Percentiles rank a stretch among this genome's conserved stretches.
Conservation (phyloP, 1,139 yeast species). For the Kodamaea sp. region DNA sequence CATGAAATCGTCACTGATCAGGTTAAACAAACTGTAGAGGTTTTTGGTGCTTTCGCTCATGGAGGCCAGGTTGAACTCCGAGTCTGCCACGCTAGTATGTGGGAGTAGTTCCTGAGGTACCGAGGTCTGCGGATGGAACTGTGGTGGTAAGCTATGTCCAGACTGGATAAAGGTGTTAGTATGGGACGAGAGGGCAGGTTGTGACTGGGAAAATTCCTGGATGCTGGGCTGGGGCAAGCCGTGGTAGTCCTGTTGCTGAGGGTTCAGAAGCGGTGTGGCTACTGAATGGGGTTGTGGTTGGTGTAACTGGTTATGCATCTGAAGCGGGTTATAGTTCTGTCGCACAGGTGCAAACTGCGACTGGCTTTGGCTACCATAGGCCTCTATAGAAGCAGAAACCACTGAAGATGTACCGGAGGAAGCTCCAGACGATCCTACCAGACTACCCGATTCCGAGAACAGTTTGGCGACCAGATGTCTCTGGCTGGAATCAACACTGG, state of each 20-base stretch:
- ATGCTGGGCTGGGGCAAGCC: neutral
- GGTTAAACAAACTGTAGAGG: conserved; percentile 30
- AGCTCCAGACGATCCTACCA: conserved; percentile 5
- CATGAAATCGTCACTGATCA: conserved; percentile 28
- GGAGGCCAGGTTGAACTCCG: conserved; percentile 7
- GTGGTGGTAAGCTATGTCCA: neutral
- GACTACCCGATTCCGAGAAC: too few relatives aligned
- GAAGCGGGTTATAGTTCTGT: neutral
- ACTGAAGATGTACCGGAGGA: conserved; percentile 8
- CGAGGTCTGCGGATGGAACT: neutral
- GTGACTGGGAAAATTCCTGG: neutral
- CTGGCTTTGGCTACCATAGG: neutral
- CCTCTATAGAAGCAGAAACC: conserved; percentile 1
- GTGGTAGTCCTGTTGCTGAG: neutral
- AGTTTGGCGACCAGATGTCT: too few relatives aligned
- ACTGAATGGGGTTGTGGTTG: neutral
- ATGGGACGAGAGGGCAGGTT: neutral
- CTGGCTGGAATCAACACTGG: neutral
- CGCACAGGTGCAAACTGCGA: neutral
- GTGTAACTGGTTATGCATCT: neutral
- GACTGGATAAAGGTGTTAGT: neutral
- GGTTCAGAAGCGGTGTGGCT: too few relatives aligned
- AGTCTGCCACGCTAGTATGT: neutral
- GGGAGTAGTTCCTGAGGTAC: conserved; percentile 4
- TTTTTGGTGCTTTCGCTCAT: conserved; percentile 19